phyloP scores from a whole-genome alignment of 1,139 yeast species.

The Suhomyces bokatorum region DNA sequence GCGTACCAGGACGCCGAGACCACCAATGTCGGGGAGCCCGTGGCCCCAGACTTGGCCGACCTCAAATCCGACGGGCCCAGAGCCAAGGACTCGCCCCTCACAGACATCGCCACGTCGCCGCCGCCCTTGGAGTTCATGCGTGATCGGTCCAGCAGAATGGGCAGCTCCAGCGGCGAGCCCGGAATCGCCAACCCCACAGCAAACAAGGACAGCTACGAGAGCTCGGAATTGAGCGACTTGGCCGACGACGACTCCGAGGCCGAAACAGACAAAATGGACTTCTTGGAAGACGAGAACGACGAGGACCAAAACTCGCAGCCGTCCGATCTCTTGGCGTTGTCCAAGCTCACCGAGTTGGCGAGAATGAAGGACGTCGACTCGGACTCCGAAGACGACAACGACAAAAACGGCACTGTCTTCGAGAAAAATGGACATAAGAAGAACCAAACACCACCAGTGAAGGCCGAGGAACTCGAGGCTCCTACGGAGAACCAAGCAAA shows the following conservation, averaged over 20 bases:
- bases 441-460: not conserved
- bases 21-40: no score
- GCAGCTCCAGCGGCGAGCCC: conserved; percentile 1
- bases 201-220: conserved; percentile 33
- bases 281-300: conserved; percentile 40
- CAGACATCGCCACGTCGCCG: conserved; percentile 44
- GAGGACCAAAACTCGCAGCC: conserved; percentile 22
- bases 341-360: conserved; percentile 44
- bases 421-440: not conserved
- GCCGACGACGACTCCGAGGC: conserved; percentile 74
- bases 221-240: conserved; percentile 55
- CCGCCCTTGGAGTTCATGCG: conserved; percentile 33
- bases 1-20: not conserved
- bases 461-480: no score
- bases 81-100: conserved; percentile 36
- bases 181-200: conserved; percentile 1
- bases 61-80: conserved; percentile 7
- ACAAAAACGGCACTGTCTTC: not conserved
- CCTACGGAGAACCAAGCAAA: no score
- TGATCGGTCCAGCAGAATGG: conserved; percentile 10
- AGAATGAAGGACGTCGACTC: conserved; percentile 42
- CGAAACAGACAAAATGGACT: conserved; percentile 76
- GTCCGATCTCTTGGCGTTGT: conserved; percentile 43
- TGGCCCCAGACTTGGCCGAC: not conserved
- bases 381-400: conserved; percentile 20